Conservation (phyloP, 192 early-diverging fungal species). For the Coemansia sp. region DNA sequence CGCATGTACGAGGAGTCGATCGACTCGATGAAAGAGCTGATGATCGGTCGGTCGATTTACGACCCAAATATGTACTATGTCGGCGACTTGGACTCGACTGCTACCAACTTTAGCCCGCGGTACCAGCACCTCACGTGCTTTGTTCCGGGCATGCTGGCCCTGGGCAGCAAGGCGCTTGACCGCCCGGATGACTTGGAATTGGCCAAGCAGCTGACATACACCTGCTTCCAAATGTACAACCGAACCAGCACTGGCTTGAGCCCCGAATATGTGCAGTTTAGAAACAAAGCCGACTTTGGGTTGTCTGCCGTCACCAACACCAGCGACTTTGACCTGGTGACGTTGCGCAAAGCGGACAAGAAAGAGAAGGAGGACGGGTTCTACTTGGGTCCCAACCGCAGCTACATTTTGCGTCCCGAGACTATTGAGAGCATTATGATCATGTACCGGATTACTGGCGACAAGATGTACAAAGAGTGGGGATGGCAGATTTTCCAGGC, state of each 20-base stretch:
- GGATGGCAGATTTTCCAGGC: slow-evolving; percentile 85
- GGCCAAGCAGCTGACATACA: slow-evolving; percentile 46
- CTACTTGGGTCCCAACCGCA: slow-evolving; percentile 51
- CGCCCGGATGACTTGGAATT: slow-evolving; percentile 53
- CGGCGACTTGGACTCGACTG: slow-evolving; percentile 46
- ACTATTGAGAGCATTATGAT: slow-evolving; percentile 88
- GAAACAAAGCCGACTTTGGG: slow-evolving; percentile 37
- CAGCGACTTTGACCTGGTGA: slow-evolving; percentile 31
- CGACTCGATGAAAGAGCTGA: slow-evolving; percentile 46
- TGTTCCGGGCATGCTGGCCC: slow-evolving; percentile 67
- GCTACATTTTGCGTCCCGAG: slow-evolving; percentile 65
- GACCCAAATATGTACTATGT: slow-evolving; percentile 45
- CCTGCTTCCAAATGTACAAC: slow-evolving; percentile 70
- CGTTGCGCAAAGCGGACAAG: slow-evolving; percentile 8
- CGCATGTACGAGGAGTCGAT: slow-evolving; percentile 56
- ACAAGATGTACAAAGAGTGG: slow-evolving; percentile 67
- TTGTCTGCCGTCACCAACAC: slow-evolving; percentile 19
- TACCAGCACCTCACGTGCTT: slow-evolving; percentile 63
- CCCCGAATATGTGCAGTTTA: slow-evolving; percentile 84
- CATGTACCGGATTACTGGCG: slow-evolving; percentile 81
- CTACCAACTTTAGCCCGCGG: slow-evolving; percentile 44
- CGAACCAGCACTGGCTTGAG: slow-evolving; percentile 76
- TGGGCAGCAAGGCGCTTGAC: slow-evolving; percentile 57
- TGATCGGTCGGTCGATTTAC: slow-evolving; percentile 41
- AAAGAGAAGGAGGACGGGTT: slow-evolving; percentile 29